These are phyloP conservation scores for Fusarium falciforme DNA, from an alignment of 2,329 filamentous ascomycete species.

Conservation along the genomic window DNA sequence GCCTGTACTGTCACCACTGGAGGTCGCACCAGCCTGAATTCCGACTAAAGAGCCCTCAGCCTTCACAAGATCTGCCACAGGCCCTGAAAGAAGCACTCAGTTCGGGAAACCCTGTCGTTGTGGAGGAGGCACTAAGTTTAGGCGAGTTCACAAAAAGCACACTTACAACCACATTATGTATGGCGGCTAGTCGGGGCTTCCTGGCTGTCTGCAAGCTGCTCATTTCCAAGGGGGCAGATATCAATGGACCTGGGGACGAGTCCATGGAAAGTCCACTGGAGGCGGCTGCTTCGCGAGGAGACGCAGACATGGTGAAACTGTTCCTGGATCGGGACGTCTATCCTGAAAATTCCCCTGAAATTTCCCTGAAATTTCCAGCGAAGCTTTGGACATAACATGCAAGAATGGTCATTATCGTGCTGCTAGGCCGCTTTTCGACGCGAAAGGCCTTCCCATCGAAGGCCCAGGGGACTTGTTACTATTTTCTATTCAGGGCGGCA, in stretches of 20 bases:
- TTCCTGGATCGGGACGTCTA: neutral
- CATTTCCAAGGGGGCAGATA: neutral
- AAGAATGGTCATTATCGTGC: neutral
- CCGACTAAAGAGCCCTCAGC: neutral
- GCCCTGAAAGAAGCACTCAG: neutral
- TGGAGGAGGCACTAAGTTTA: neutral
- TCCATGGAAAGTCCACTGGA: neutral
- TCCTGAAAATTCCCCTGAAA: no score
- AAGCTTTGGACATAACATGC: neutral
- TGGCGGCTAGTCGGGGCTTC: neutral
- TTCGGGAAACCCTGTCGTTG: neutral
- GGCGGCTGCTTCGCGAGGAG: neutral
- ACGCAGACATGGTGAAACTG: neutral
- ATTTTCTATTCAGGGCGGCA: neutral
- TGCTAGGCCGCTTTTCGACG: neutral
- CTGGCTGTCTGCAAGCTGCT: neutral
- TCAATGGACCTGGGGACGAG: neutral
- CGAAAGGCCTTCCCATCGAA: neutral
- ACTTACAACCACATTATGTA: neutral
- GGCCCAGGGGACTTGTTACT: neutral
- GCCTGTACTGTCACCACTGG: neutral
- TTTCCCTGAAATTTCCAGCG: neutral
- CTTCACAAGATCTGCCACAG: neutral
- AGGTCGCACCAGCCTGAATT: neutral
- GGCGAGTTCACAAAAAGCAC: neutral